Conservation (phyloP, 495 filamentous ascomycete species). For the Penicillium cinerascens region DNA sequence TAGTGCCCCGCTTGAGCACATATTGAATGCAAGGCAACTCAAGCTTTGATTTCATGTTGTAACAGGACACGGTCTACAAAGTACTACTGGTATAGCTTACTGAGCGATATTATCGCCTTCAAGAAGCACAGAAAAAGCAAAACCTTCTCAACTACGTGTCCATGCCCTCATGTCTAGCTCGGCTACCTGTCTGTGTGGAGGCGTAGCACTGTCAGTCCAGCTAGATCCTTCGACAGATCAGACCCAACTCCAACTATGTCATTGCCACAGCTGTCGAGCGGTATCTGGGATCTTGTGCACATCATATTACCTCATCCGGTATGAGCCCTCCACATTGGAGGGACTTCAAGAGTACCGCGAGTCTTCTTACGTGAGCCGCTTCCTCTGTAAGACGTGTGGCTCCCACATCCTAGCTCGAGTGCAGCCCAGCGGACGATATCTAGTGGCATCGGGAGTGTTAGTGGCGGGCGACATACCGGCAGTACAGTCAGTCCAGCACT, state of each 20-base stretch:
- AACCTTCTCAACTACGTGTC: too few species aligned
- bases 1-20: constrained; percentile 28
- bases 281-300: constrained; percentile 55
- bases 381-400: constrained; percentile 68
- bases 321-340: constrained; percentile 27
- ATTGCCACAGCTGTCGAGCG: constrained; percentile 61
- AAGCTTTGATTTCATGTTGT: not conserved
- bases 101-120: too few species aligned
- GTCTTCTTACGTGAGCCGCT: constrained; percentile 48
- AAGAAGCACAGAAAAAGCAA: too few species aligned
- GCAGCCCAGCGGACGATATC: constrained; percentile 30
- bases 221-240: constrained; percentile 28
- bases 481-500: constrained; percentile 45
- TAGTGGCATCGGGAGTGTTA: constrained; percentile 42
- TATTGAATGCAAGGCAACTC: constrained; percentile 12
- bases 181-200: constrained; percentile 58
- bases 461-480: constrained; percentile 29
- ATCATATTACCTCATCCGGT: constrained; percentile 47
- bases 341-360: constrained; percentile 47
- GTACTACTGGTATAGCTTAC: too few species aligned
- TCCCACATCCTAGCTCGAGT: constrained; percentile 53
- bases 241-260: constrained; percentile 51
- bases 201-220: constrained; percentile 39
- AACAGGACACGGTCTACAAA: not conserved
- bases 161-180: constrained; percentile 12